These are phyloP conservation scores for Pholiota adiposa DNA, from an alignment of 1,284 basidiomycete genomes.

Conservation along the genomic window DNA sequence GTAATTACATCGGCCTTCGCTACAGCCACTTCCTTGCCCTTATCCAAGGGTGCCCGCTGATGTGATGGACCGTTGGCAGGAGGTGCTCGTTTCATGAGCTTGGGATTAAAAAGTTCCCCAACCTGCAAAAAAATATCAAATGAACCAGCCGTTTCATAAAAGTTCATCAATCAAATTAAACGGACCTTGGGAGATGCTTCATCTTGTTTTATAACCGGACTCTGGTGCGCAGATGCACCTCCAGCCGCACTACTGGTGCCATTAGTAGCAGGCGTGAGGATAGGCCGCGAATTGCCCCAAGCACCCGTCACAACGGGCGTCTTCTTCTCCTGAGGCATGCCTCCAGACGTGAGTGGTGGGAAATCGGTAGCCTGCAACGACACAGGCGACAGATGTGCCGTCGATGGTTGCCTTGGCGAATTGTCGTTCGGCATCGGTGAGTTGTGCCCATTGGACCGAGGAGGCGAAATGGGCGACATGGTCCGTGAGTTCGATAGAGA, in stretches of 20 bases:
- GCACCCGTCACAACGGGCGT: slow-evolving; percentile 58
- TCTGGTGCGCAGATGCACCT: no score
- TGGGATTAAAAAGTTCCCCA: slow-evolving; percentile 61
- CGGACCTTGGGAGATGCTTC: slow-evolving; percentile 50
- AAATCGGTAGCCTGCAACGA: slow-evolving; percentile 69
- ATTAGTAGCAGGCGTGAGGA: slow-evolving; percentile 44
- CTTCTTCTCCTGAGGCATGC: slow-evolving; percentile 49
- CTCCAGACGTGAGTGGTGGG: slow-evolving; percentile 59
- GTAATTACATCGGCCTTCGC: slow-evolving; percentile 32
- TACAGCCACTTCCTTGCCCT: slow-evolving; percentile 29
- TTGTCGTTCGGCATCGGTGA: slow-evolving; percentile 26
- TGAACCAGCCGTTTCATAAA: background rate
- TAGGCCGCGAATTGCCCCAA: slow-evolving; percentile 68
- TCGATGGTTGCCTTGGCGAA: slow-evolving; percentile 11
- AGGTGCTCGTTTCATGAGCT: slow-evolving; percentile 33
- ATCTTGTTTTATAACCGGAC: slow-evolving; percentile 40
- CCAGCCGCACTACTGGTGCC: slow-evolving; percentile 17
- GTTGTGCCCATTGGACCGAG: slow-evolving; percentile 28
- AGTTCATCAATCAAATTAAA: slow-evolving; percentile 1
- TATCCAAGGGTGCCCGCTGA: slow-evolving; percentile 12
- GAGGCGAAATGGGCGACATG: slow-evolving; percentile 41
- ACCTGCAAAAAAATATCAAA: slow-evolving; percentile 25
- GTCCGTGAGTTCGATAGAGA: slow-evolving; percentile 34
- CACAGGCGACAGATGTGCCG: slow-evolving; percentile 39
- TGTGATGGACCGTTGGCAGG: slow-evolving; percentile 11